Evolutionary conservation across 306 rosid species (phyloP), one percentile per base, ranked within the genome.

Genomic region (Trifolium fragiferum): DNA sequence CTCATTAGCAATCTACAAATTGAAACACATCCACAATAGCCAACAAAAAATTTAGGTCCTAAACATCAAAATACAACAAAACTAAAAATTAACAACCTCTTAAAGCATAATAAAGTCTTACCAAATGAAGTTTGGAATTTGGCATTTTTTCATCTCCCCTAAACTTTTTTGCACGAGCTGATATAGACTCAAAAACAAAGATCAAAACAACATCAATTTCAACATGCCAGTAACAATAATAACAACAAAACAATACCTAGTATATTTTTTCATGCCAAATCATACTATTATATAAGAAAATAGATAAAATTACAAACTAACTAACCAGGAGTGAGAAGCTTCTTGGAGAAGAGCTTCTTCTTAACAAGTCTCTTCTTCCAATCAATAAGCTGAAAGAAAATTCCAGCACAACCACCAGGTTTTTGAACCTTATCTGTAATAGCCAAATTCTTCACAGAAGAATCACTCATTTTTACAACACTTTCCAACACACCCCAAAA

Each of bases 351-450:
- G 43, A 93, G 82, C 85, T 89, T 93, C 76, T 89, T 93, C 92
- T 89, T 89, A 60, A 92, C 84, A 30, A 93, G 86, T 75, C 82
- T 85, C 58, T 88, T 83, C 84, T 93, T 93, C 98, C 96, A 93
- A 77, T 93, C 96, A 65, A 93, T 83, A 68, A 93, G 97, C 85
- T 93, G 97, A 74, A 89, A 88, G 97, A 93, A 89, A 80, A 93
- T 88, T 20, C 98, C 96, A 57, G 69, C 86, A 70, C 97, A 93
- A 61, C 97, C 98, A 78, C 96, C 97, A 15, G 87, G 87, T 66
- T 74, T 86, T 18, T 67, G 93, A 32, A 77, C 81, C 77, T 86
- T 83, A 87, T 93, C 98, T 1, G 90, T 41, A 46, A 93, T 86
- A 5, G 89, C 88, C 72, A 93, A 83, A 81, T 74, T 61, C 81